Percentiles rank a stretch among this genome's conserved stretches.
Evolutionary conservation across 108 stramenopile species (phyloP).

Genomic region (Licmophora abbreviata): DNA sequence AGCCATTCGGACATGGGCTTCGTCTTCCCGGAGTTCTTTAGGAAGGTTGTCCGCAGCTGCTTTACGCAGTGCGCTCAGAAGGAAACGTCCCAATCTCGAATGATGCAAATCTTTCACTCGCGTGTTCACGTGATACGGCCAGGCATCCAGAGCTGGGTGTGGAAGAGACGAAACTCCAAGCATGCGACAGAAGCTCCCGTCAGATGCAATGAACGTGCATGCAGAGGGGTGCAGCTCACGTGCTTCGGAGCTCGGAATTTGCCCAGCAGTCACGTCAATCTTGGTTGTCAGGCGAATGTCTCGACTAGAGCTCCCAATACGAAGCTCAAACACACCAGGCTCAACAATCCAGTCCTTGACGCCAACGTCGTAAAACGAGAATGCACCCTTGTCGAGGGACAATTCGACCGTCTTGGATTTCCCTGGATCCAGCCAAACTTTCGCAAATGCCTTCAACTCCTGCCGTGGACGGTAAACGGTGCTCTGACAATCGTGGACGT

Average conservation of each 20-base stretch:
- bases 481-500: slow-evolving; percentile 25
- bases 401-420: slow-evolving; percentile 9
- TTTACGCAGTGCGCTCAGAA: background rate
- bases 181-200: background rate
- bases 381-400: slow-evolving; percentile 12
- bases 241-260: background rate
- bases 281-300: slow-evolving; percentile 27
- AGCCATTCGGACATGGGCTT: background rate
- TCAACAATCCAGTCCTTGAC: slow-evolving; percentile 30
- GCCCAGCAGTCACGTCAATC: background rate
- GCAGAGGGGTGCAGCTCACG: background rate
- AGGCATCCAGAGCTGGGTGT: background rate
- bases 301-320: slow-evolving; percentile 29
- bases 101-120: background rate
- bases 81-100: background rate
- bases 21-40: background rate
- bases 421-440: slow-evolving; percentile 11
- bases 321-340: slow-evolving; percentile 27
- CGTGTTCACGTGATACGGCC: background rate
- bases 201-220: background rate
- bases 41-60: background rate
- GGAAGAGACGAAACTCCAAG: background rate
- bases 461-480: slow-evolving; percentile 42
- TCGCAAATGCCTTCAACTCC: slow-evolving; percentile 34
- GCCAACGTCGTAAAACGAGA: slow-evolving; percentile 41